These are phyloP conservation scores for Malbranchea zuffiana DNA, from an alignment of 2,329 filamentous ascomycete species.

Conservation along the genomic window DNA sequence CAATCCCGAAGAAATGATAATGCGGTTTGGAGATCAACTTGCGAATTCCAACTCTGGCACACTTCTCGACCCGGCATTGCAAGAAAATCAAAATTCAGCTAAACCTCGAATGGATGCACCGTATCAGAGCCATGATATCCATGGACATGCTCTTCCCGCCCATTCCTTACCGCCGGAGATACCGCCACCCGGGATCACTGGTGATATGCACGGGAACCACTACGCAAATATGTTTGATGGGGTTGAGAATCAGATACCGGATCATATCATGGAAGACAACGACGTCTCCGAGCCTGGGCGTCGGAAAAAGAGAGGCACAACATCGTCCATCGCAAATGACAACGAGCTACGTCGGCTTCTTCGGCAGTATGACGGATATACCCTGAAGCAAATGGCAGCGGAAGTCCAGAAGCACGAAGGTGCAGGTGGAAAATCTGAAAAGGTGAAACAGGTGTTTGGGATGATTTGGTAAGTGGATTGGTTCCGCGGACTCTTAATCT, in stretches of 20 bases:
- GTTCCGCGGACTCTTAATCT: constrained; percentile 2
- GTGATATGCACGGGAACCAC: constrained; percentile 25
- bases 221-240: constrained; percentile 34
- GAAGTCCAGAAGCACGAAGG: constrained; percentile 42
- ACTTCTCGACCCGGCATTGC: constrained; percentile 29
- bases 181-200: constrained; percentile 23
- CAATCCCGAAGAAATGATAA: constrained; percentile 37
- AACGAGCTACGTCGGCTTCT: constrained; percentile 39
- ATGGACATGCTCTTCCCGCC: constrained; percentile 26
- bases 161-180: constrained; percentile 30
- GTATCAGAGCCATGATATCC: constrained; percentile 27
- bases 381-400: constrained; percentile 37
- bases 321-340: constrained; percentile 39
- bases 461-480: constrained; percentile 39
- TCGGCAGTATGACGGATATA: constrained; percentile 37
- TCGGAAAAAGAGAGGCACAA: constrained; percentile 38
- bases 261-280: constrained; percentile 31
- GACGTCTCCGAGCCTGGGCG: constrained; percentile 35
- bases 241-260: constrained; percentile 33
- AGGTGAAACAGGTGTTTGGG: constrained; percentile 43
- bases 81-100: constrained; percentile 27
- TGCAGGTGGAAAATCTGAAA: constrained; percentile 40
- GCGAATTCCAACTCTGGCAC: constrained; percentile 28
- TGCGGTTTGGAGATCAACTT: constrained; percentile 35
- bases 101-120: constrained; percentile 29